Percentiles rank a stretch among this genome's conserved stretches.
These are phyloP conservation scores for Tranzscheliella williamsii DNA, from an alignment of 1,284 basidiomycete species.

Conservation along the genomic window DNA sequence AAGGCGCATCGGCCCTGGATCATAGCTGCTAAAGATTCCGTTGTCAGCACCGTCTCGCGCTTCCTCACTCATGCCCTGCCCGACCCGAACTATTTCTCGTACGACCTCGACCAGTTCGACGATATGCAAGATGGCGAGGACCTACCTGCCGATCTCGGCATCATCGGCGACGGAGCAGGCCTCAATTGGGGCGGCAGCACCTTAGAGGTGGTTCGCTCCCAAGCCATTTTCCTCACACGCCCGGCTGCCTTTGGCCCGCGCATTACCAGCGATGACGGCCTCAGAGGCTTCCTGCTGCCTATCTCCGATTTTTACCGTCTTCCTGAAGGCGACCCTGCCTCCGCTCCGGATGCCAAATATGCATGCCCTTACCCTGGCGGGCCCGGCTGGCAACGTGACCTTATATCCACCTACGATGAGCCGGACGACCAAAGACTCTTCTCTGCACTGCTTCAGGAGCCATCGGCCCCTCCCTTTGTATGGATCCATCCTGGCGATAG, in stretches of 20 bases:
- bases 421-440: conserved; percentile 31
- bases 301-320: conserved; percentile 48
- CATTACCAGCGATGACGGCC: conserved; percentile 41
- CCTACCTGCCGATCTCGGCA: conserved; percentile 16
- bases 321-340: conserved; percentile 11
- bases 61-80: conserved; percentile 28
- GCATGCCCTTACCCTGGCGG: conserved; percentile 48
- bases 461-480: neutral
- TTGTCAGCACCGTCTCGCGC: conserved; percentile 15
- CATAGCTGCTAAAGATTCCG: conserved; percentile 12
- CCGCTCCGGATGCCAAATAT: conserved; percentile 12
- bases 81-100: conserved; percentile 36
- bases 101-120: conserved; percentile 29
- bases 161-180: conserved; percentile 30
- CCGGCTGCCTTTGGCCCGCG: conserved; percentile 57
- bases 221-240: conserved; percentile 52
- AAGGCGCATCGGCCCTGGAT: conserved; percentile 27
- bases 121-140: conserved; percentile 12
- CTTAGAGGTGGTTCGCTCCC: conserved; percentile 47
- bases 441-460: neutral
- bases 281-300: conserved; percentile 45
- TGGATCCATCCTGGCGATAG: neutral
- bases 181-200: conserved; percentile 51
- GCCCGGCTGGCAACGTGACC: conserved; percentile 31
- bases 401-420: conserved; percentile 17